These are phyloP conservation scores for Striga hermonthica DNA, from an alignment of 305 asterid species.

Conservation along the genomic window DNA sequence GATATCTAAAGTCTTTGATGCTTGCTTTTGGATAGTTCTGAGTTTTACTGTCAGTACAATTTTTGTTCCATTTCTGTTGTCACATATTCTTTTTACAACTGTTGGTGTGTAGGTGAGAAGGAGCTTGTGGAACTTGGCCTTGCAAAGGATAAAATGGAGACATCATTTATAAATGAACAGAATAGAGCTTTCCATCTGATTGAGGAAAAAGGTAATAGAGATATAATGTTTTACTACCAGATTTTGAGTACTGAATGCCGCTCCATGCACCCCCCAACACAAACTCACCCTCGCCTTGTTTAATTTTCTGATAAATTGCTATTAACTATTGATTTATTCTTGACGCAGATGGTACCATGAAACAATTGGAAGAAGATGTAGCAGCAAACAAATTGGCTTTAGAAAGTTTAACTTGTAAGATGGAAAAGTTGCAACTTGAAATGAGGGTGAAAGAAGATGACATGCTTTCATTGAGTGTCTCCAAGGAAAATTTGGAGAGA, in stretches of 20 bases:
- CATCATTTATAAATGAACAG: slow-evolving; percentile 53
- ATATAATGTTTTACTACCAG: neutral
- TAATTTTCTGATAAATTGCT: slow-evolving; percentile 2
- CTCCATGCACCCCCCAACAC: no score
- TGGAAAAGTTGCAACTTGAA: slow-evolving; percentile 65
- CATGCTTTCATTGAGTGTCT: slow-evolving; percentile 45
- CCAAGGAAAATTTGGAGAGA: slow-evolving; percentile 54
- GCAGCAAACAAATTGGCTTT: slow-evolving; percentile 48
- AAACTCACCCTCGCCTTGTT: no score
- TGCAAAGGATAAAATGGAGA: slow-evolving; percentile 61
- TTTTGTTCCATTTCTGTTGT: slow-evolving; percentile 7
- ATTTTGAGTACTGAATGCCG: no score
- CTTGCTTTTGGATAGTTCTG: slow-evolving; percentile 21
- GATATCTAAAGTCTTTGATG: slow-evolving; percentile 28
- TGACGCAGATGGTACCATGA: slow-evolving; percentile 54
- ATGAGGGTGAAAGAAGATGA: slow-evolving; percentile 62
- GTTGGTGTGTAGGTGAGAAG: slow-evolving; percentile 55
- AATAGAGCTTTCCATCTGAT: slow-evolving; percentile 46
- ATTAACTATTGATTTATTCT: slow-evolving; percentile 6
- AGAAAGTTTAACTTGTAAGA: slow-evolving; percentile 57
- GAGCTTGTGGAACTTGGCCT: slow-evolving; percentile 66
- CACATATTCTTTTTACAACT: slow-evolving; percentile 12
- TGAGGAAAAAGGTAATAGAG: slow-evolving; percentile 73
- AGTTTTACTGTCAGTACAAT: slow-evolving; percentile 24
- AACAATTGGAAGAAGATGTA: slow-evolving; percentile 59